phyloP scores from a whole-genome alignment of 1,284 basidiomycete species.

The Ustilago shanxiensis region DNA sequence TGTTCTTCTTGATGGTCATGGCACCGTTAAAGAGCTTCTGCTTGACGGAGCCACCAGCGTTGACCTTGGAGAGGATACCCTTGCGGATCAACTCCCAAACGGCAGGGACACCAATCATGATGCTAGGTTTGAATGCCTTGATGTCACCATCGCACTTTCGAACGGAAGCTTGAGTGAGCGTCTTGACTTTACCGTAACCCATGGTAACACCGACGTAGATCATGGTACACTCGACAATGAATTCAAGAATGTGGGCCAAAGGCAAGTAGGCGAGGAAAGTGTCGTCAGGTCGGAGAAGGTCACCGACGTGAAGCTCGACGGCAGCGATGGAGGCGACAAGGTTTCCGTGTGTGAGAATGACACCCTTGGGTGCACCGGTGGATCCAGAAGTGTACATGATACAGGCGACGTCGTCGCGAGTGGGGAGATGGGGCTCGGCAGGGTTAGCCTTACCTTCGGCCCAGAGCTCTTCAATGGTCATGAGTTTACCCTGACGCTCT shows the following conservation, averaged over 20 bases:
- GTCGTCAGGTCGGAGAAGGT: constrained; percentile 80
- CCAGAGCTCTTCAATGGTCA: constrained; percentile 62
- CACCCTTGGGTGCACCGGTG: constrained; percentile 93
- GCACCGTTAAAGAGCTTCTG: constrained; percentile 81
- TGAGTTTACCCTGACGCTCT: constrained; percentile 51
- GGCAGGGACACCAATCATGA: constrained; percentile 92
- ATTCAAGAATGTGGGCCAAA: constrained; percentile 91
- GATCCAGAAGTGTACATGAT: constrained; percentile 99
- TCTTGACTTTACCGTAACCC: constrained; percentile 94
- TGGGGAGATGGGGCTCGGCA: constrained; percentile 48
- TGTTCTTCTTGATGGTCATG: constrained; percentile 72
- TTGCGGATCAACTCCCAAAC: constrained; percentile 81
- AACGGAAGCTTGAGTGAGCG: constrained; percentile 90
- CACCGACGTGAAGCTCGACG: constrained; percentile 81
- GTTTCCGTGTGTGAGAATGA: constrained; percentile 88
- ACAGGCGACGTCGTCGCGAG: constrained; percentile 75
- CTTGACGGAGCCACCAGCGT: constrained; percentile 78
- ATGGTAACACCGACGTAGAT: constrained; percentile 77
- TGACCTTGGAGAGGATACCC: constrained; percentile 83
- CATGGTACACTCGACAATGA: constrained; percentile 75
- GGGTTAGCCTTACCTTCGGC: constrained; percentile 72
- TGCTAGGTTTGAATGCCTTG: constrained; percentile 81
- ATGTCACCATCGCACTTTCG: constrained; percentile 92
- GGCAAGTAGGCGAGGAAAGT: constrained; percentile 90
- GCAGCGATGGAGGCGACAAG: constrained; percentile 87